These are phyloP conservation scores for Candida yuanshanica DNA, from an alignment of 805 yeast species.

Conservation along the genomic window DNA sequence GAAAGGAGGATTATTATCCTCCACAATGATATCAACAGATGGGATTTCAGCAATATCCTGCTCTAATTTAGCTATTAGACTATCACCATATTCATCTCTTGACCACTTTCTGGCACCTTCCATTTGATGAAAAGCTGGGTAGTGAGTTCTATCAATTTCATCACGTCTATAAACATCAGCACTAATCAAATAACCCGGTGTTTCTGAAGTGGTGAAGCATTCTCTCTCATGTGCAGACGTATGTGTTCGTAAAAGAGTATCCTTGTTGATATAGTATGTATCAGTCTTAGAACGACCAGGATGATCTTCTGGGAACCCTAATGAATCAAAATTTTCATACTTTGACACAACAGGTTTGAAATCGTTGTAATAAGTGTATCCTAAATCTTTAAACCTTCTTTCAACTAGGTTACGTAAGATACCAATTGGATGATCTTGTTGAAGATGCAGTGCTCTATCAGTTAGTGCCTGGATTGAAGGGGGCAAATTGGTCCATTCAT, in stretches of 20 bases:
- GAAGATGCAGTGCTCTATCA: conserved; percentile 66
- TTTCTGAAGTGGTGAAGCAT: conserved; percentile 59
- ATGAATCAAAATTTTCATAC: conserved; percentile 81
- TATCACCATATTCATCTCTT: conserved; percentile 31
- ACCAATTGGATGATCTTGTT: conserved; percentile 83
- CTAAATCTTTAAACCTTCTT: conserved; percentile 54
- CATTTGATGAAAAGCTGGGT: conserved; percentile 96
- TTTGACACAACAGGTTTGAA: conserved; percentile 81
- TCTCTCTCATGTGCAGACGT: conserved; percentile 95
- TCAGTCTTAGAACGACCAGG: conserved; percentile 92
- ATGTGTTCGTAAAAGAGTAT: conserved; percentile 77
- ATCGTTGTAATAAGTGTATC: conserved; percentile 72
- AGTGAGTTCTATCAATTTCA: conserved; percentile 92
- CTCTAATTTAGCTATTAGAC: conserved; percentile 40
- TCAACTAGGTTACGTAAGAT: conserved; percentile 75
- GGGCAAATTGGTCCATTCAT: conserved; percentile 84
- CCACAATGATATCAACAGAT: conserved; percentile 62
- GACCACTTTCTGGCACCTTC: conserved; percentile 93
- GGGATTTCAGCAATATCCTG: conserved; percentile 64
- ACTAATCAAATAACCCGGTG: conserved; percentile 86
- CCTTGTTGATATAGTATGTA: conserved; percentile 81
- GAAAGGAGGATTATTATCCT: conserved; percentile 60
- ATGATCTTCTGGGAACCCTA: conserved; percentile 88
- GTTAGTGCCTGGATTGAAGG: conserved; percentile 63
- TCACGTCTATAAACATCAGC: conserved; percentile 97